Evolutionary conservation across 768 basidiomycete species (phyloP).

Genomic region (Coprinopsis cinerea): DNA sequence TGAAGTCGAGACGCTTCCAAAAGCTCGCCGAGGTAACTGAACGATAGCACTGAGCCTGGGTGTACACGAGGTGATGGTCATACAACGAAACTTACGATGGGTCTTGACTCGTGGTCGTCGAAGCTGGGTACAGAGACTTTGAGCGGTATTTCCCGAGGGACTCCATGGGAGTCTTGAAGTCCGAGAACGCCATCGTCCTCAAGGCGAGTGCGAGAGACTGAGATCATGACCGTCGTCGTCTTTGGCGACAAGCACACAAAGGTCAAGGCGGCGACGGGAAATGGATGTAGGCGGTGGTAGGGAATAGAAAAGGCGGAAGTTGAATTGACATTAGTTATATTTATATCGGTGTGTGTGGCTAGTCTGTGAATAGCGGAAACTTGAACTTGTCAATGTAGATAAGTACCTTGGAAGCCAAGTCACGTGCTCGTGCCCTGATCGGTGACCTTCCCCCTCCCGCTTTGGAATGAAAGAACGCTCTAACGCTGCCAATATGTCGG

Average conservation of each 20-base stretch:
- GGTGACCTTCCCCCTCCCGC: too few relatives aligned
- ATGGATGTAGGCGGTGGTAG: too few relatives aligned
- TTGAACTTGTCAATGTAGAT: too few relatives aligned
- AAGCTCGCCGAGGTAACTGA: slow-evolving; percentile 5
- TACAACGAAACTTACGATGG: neutral
- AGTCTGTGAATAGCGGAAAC: too few relatives aligned
- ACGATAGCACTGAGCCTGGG: neutral
- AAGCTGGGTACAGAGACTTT: neutral
- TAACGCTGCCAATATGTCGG: too few relatives aligned
- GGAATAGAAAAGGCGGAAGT: too few relatives aligned
- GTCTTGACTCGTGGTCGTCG: neutral
- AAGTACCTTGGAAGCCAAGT: too few relatives aligned
- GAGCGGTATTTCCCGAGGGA: neutral
- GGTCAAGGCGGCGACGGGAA: neutral
- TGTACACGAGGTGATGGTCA: slow-evolving; percentile 9
- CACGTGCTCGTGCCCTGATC: too few relatives aligned
- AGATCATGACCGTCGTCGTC: neutral
- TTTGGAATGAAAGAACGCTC: too few relatives aligned
- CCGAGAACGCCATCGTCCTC: neutral
- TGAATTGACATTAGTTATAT: too few relatives aligned
- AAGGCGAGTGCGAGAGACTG: neutral
- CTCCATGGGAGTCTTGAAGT: neutral
- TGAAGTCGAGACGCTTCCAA: slow-evolving; percentile 9
- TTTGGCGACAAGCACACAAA: neutral
- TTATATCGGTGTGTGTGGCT: too few relatives aligned